Evolutionary conservation across 768 basidiomycete species (phyloP).

Genomic region (Leccinellum rugosiceps): DNA sequence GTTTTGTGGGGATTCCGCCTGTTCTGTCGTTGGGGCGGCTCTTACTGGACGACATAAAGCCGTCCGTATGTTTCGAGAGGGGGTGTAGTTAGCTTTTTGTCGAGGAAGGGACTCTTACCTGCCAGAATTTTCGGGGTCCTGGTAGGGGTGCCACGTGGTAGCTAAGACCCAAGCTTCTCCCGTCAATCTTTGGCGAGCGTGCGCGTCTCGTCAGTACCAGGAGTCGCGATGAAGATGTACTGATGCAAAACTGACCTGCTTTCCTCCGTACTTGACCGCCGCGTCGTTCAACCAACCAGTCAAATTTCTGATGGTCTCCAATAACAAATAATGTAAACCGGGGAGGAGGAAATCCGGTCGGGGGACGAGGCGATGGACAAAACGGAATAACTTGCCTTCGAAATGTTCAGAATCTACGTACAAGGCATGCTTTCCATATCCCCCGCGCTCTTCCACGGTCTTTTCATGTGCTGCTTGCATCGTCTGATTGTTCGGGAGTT

Average conservation of each 20-base stretch:
- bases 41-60: no score
- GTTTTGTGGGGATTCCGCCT: no score
- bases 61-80: no score
- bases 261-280: constrained; percentile 14
- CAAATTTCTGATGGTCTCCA: neutral
- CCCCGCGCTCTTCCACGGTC: constrained; percentile 8
- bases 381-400: neutral
- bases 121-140: no score
- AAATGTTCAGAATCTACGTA: neutral
- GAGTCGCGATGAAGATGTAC: neutral
- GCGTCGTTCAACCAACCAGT: constrained; percentile 13
- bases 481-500: neutral
- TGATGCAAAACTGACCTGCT: constrained; percentile 8
- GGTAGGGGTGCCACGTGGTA: no score
- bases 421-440: constrained; percentile 8
- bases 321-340: neutral
- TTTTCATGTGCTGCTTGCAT: constrained; percentile 4
- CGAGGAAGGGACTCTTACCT: no score
- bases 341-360: neutral
- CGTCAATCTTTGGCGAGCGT: no score
- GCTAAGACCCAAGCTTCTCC: no score
- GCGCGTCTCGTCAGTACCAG: neutral
- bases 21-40: no score
- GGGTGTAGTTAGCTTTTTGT: no score
- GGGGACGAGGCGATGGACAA: neutral